Percentiles rank a stretch among this genome's conserved stretches.
Evolutionary conservation across 768 basidiomycete species (phyloP).

Genomic region (Mrakia hoshinonis): DNA sequence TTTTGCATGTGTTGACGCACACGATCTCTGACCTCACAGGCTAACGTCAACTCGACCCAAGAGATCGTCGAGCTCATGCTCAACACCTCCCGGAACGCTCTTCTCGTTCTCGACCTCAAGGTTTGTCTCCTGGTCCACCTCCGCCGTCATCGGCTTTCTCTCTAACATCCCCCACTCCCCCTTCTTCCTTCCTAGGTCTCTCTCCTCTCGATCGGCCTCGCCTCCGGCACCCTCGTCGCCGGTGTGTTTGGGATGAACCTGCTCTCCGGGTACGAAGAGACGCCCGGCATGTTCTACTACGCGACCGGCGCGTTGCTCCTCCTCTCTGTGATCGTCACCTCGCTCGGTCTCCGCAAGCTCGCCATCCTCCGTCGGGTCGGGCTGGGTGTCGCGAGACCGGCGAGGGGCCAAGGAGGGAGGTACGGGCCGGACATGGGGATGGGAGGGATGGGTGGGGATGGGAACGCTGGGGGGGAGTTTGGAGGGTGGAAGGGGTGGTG

Average conservation of each 20-base stretch:
- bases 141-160: background rate
- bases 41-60: constrained; percentile 25
- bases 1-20: background rate
- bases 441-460: background rate
- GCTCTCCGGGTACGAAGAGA: constrained; percentile 17
- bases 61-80: constrained; percentile 29
- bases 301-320: background rate
- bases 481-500: background rate
- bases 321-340: background rate
- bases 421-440: background rate
- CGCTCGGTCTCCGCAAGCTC: constrained; percentile 16
- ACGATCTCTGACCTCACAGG: background rate
- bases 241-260: constrained; percentile 28
- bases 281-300: constrained; percentile 9
- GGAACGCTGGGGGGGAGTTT: background rate
- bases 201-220: constrained; percentile 21
- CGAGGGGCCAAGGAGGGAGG: background rate
- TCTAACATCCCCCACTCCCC: background rate
- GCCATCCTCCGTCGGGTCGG: constrained; percentile 11
- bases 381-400: background rate
- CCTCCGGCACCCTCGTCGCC: constrained; percentile 18
- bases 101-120: constrained; percentile 28
- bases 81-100: constrained; percentile 20
- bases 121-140: background rate
- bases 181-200: background rate